Conservation (phyloP, 768 basidiomycete genomes). For the Dacryopinax spathularia region DNA sequence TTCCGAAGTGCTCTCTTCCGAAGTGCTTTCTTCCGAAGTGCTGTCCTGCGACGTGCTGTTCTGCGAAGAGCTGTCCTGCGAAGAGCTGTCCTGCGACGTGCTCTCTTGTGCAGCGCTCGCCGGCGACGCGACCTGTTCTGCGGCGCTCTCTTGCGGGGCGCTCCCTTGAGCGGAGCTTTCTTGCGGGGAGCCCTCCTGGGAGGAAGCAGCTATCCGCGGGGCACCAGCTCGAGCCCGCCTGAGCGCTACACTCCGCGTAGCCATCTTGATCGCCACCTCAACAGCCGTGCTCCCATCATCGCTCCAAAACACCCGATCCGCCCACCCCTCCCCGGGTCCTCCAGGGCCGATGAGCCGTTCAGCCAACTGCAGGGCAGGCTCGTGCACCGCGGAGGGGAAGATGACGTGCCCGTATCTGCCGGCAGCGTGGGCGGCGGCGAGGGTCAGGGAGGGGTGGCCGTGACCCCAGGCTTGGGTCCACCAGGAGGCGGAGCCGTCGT, state of each 20-base stretch:
- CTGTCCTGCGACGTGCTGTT: too few species aligned
- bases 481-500: conserved; percentile 94
- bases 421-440: conserved; percentile 78
- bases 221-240: conserved; percentile 16
- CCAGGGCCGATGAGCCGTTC: conserved; percentile 50
- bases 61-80: too few species aligned
- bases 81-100: background rate
- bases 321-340: conserved; percentile 85
- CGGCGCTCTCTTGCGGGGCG: too few species aligned
- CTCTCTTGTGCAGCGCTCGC: too few species aligned
- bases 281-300: conserved; percentile 94
- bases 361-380: conserved; percentile 70
- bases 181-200: too few species aligned
- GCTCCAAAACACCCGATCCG: conserved; percentile 76
- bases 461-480: conserved; percentile 94
- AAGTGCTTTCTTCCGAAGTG: too few species aligned
- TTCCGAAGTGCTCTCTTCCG: too few species aligned
- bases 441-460: conserved; percentile 53
- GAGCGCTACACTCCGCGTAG: conserved; percentile 37
- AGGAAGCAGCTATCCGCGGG: too few species aligned
- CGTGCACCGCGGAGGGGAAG: conserved; percentile 78
- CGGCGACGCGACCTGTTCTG: too few species aligned
- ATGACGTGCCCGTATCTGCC: conserved; percentile 96
- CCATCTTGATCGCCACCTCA: conserved; percentile 98
- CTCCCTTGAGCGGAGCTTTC: too few species aligned